Conservation (phyloP, 495 filamentous ascomycete genomes). For the Penicillium longicatenatum region DNA sequence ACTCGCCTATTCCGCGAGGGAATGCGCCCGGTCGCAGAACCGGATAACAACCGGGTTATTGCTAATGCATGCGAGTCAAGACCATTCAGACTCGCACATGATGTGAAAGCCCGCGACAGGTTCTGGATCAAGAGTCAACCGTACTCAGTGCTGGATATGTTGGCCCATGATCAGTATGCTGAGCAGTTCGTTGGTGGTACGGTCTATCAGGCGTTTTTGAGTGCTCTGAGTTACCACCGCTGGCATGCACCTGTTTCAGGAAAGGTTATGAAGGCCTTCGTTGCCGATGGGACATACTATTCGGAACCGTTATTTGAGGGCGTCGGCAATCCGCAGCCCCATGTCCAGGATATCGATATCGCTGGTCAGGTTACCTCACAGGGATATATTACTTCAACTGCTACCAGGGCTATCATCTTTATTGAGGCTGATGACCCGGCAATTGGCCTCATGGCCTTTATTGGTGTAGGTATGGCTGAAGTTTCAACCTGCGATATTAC, state of each 20-base stretch:
- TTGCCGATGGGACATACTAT: constrained; percentile 67
- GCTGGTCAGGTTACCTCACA: constrained; percentile 65
- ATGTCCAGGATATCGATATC: constrained; percentile 54
- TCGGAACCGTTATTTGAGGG: constrained; percentile 61
- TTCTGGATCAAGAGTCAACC: constrained; percentile 76
- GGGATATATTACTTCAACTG: constrained; percentile 58
- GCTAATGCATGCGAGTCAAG: constrained; percentile 68
- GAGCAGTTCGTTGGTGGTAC: constrained; percentile 61
- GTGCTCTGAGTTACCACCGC: constrained; percentile 66
- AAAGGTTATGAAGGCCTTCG: constrained; percentile 54
- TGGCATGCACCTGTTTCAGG: constrained; percentile 70
- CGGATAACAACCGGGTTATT: constrained; percentile 50
- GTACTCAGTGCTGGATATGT: constrained; percentile 65
- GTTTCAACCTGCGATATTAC: constrained; percentile 70
- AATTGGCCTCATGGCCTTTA: constrained; percentile 66
- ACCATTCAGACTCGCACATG: constrained; percentile 29
- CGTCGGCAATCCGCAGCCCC: constrained; percentile 37
- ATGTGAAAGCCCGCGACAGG: constrained; percentile 31
- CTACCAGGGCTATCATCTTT: constrained; percentile 65
- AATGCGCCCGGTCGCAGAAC: constrained; percentile 59
- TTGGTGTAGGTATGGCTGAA: constrained; percentile 72
- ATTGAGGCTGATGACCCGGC: constrained; percentile 67
- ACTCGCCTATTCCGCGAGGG: constrained; percentile 57
- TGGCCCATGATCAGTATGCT: constrained; percentile 52
- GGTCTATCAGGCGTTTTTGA: constrained; percentile 69